Base-by-base conservation (phyloP, 441 rosid species). In the Breynia disticha region DNA sequence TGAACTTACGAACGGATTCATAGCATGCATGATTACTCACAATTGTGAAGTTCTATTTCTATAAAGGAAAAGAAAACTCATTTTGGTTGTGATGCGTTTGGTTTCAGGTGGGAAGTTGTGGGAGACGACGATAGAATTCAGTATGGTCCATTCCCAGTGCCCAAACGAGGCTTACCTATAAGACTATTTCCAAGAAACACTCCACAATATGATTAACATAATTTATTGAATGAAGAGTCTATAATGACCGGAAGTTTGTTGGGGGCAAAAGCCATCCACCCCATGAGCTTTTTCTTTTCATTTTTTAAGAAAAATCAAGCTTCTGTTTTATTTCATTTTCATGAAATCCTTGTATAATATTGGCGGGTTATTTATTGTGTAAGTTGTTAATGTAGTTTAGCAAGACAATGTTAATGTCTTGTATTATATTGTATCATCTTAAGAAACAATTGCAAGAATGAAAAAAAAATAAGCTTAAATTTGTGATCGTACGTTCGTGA, bases 131-230 rank as follows among this genome's bases (percentile, higher is more conserved):
- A 81, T 61, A 95, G 86, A 13, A 84, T 90, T 61, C 97, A 87
- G 24, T 90, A 90, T 62, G 91, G 83, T 16, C 97, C 97, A 45
- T 90, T 90, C 53, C 97, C 97, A 0, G 95, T 90, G 17, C 95
- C 97, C 51, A 82, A 74, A 66, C 71, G 60, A 16, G 97, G 97
- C 16, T 75, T 86, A 57, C 95, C 95, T 15, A 66, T 87, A 51
- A 77, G 69, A 62, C 84, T 87, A 9, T 67, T 24, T 32, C 76
- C 65, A 1, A 72, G 72, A 46, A 61, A n/a, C n/a, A n/a, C n/a
- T n/a, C n/a, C n/a, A n/a, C n/a, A n/a, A n/a, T n/a, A n/a, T n/a
- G n/a, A n/a, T n/a, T n/a, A n/a, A n/a, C n/a, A n/a, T n/a, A n/a
- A n/a, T n/a, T n/a, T n/a, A n/a, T n/a, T n/a, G n/a, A n/a, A n/a